These are phyloP conservation scores for Aspergillus glaucus DNA, from an alignment of 2,329 filamentous ascomycete genomes.

Conservation along the genomic window DNA sequence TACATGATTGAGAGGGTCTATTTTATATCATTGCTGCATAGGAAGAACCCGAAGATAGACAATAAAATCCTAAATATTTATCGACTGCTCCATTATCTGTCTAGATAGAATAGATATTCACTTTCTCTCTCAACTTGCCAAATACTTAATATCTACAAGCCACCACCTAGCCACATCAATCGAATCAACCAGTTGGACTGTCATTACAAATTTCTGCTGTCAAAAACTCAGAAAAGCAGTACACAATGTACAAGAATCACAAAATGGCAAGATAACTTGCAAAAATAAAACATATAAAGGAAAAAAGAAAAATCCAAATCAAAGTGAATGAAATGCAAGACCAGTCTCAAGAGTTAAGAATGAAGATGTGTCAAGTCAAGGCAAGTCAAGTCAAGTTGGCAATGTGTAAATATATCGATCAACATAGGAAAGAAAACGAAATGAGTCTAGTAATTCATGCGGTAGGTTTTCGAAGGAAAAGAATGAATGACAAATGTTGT, in stretches of 20 bases:
- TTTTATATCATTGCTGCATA: too few species aligned
- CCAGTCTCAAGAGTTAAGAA: conserved; percentile 1
- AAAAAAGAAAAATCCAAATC: conserved; percentile 6
- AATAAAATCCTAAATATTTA: too few species aligned
- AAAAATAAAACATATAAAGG: background rate
- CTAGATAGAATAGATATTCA: background rate
- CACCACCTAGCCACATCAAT: conserved; percentile 3
- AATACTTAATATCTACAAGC: background rate
- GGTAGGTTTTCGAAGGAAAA: conserved; percentile 8
- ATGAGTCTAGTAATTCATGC: conserved; percentile 10
- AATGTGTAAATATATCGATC: conserved; percentile 4
- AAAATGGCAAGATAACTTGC: conserved; percentile 1
- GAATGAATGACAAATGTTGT: conserved; percentile 9
- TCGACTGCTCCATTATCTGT: too few species aligned
- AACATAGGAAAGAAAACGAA: conserved; percentile 17
- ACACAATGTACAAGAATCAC: conserved; percentile 4
- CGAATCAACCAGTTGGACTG: conserved; percentile 9
- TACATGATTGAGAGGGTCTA: too few species aligned
- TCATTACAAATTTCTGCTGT: conserved; percentile 12
- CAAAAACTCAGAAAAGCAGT: conserved; percentile 6
- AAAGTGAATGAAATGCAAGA: conserved; percentile 11
- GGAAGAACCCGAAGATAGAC: too few species aligned
- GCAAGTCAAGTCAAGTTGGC: conserved; percentile 7
- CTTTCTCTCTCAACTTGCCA: background rate
- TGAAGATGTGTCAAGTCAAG: background rate